These are phyloP conservation scores for Miscanthus lutarioriparius DNA, from an alignment of 176 grass and related monocot genomes.

Conservation along the genomic window DNA sequence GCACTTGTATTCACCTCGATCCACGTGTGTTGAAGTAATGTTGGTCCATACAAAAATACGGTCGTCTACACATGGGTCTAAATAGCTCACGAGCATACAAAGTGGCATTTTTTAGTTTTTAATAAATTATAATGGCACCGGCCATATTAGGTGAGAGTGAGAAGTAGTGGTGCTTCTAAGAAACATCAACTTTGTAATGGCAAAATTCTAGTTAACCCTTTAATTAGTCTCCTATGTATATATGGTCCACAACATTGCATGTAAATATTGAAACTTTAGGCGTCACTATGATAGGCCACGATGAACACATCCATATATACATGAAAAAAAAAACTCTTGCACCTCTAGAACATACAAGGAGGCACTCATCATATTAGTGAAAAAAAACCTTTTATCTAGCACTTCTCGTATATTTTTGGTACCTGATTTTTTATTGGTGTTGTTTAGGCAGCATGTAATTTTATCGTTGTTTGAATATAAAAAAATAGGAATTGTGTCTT, in stretches of 20 bases:
- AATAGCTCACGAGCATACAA: background rate
- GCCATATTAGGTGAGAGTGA: background rate
- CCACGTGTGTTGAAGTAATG: background rate
- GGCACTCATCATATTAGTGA: background rate
- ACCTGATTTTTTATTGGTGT: too few relatives aligned
- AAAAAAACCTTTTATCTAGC: too few relatives aligned
- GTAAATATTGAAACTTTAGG: background rate
- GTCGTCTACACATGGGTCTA: background rate
- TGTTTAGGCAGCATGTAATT: too few relatives aligned
- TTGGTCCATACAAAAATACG: background rate
- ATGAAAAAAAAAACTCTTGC: background rate
- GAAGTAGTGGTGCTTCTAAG: background rate
- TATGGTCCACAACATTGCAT: background rate
- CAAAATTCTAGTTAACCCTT: background rate
- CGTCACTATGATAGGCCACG: background rate
- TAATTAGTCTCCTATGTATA: too few relatives aligned
- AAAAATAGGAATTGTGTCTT: too few relatives aligned
- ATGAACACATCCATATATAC: background rate
- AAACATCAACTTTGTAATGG: background rate
- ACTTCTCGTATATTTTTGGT: too few relatives aligned
- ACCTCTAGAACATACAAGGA: background rate
- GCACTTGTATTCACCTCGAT: background rate
- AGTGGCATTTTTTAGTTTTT: background rate
- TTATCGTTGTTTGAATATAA: too few relatives aligned
- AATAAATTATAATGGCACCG: background rate